Conservation (phyloP, 495 filamentous ascomycete genomes). For the Aspergillus sclerotiicarbonarius region DNA sequence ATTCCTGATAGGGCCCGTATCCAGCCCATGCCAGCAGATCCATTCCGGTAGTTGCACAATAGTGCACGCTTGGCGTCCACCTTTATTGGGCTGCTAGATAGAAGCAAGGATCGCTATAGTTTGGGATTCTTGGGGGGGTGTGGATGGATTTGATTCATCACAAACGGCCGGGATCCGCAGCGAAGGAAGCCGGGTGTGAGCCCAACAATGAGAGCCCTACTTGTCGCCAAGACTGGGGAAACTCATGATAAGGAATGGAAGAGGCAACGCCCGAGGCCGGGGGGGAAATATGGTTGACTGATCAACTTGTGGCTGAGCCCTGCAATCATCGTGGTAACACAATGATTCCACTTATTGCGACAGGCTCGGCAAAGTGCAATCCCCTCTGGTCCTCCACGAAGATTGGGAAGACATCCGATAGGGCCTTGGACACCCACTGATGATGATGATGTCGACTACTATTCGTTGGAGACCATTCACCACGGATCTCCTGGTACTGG, state of each 20-base stretch:
- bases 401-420: neutral
- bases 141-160: neutral
- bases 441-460: constrained; percentile 6
- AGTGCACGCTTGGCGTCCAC: neutral
- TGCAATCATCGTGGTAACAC: neutral
- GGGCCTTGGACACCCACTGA: constrained; percentile 4
- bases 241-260: neutral
- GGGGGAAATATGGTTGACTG: neutral
- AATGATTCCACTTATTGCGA: neutral
- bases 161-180: neutral
- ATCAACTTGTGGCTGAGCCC: neutral
- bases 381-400: neutral
- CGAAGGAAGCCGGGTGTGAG: neutral
- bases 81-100: neutral
- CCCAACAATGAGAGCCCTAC: neutral
- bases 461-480: neutral
- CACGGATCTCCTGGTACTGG: neutral
- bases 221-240: constrained; percentile 5
- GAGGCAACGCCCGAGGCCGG: neutral
- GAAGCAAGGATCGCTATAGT: constrained; percentile 2
- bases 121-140: neutral
- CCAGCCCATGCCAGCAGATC: too few species aligned
- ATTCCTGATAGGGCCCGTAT: too few species aligned
- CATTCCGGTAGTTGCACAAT: neutral
- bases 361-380: neutral